Evolutionary conservation across 2,329 filamentous ascomycete species (phyloP), one percentile per base, ranked within the genome.

Genomic region (Calonectria crousiana): DNA sequence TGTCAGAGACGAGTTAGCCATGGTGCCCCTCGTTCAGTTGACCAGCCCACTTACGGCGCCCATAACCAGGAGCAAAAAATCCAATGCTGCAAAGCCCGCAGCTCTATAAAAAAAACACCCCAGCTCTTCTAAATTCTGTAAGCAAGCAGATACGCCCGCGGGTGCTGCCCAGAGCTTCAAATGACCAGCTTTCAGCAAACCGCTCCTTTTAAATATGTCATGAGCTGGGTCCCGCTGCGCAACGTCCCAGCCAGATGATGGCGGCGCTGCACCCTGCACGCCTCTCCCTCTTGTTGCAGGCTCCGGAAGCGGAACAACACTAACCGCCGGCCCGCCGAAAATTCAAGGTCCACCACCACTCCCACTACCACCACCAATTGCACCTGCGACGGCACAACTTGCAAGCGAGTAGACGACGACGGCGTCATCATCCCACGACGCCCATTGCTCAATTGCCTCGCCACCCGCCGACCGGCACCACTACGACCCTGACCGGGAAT

Each of bases 271-370:
- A 73, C 72, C 79, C 68, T 79, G 75, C 41, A 72, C 74, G 73
- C 71, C n/a, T 65, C 51, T 14, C 26, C 13, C 28, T 11, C 32
- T 2, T 34, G 75, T 13, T 72, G 71, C 75, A 72, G 75, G 44
- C 53, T 18, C 74, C 81, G 80, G 82, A 79, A 77, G 76, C 83
- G 83, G 83, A 84, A 84, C 78, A 83, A 78, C 73, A 72, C 71
- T 20, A 71, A 68, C 23, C 47, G 47, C 78, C 78, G 76, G 67
- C 74, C 62, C 64, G 67, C 71, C 76, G 68, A 80, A 78, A 75
- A 76, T 76, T 79, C 77, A 72, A 78, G 62, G 75, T 74, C 47
- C 69, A 72, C 65, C 30, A 32, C 58, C 76, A 28, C 26, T 67
- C 74, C 47, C 69, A 72, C 65, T 8, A 32, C 58, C 76, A 28